Evolutionary conservation across 2,329 filamentous ascomycete genomes (phyloP).

Genomic region (Fusarium domesticum): DNA sequence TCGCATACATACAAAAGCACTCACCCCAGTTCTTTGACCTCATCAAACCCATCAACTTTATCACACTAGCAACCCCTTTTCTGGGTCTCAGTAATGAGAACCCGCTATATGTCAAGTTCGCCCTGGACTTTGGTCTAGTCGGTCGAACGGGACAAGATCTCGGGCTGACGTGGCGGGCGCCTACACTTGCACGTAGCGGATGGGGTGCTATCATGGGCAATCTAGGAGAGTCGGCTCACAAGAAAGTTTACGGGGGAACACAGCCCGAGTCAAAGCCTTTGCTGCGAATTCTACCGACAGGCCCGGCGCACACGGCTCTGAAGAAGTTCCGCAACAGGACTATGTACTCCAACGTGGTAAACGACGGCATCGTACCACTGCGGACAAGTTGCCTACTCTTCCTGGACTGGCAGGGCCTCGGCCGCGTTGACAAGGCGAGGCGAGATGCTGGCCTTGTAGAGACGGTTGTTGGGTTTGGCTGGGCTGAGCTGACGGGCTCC

Average conservation of each 20-base stretch:
- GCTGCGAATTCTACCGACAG: conserved; percentile 82
- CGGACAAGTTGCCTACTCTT: conserved; percentile 96
- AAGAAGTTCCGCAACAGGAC: conserved; percentile 88
- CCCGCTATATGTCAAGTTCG: conserved; percentile 94
- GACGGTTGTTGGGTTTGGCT: conserved; percentile 89
- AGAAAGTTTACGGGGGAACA: conserved; percentile 30
- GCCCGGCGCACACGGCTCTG: conserved; percentile 82
- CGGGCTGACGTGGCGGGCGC: conserved; percentile 89
- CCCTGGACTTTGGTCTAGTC: conserved; percentile 91
- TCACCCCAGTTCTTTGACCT: conserved; percentile 85
- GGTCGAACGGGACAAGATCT: conserved; percentile 95
- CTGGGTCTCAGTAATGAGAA: conserved; percentile 95
- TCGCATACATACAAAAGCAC: conserved; percentile 96
- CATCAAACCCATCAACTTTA: conserved; percentile 87
- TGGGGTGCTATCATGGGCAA: conserved; percentile 87
- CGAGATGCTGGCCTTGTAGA: conserved; percentile 89
- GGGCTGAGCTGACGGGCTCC: conserved; percentile 83
- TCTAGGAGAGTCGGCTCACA: conserved; percentile 52
- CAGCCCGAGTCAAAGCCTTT: conserved; percentile 84
- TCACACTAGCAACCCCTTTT: conserved; percentile 82
- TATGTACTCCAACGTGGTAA: conserved; percentile 94
- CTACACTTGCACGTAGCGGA: conserved; percentile 77
- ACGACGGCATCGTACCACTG: conserved; percentile 93
- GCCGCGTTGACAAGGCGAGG: conserved; percentile 88
- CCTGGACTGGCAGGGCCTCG: conserved; percentile 91